A percentile compares a stretch with the other conserved stretches of the same genome.
These are phyloP conservation scores for Luvunga scandens DNA, from an alignment of 345 rosid species.

Conservation along the genomic window DNA sequence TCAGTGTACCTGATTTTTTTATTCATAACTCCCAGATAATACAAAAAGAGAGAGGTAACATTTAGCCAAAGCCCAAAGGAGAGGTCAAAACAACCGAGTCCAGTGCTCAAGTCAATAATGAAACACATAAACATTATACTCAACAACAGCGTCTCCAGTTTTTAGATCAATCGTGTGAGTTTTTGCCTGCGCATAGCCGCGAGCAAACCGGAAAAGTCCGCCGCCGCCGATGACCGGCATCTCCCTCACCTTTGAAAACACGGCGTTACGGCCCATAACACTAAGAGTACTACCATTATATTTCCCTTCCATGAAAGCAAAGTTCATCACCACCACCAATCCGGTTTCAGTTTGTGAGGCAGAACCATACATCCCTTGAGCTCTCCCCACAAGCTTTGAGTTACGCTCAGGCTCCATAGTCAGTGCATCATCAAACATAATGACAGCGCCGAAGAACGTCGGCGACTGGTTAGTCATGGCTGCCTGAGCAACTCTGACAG, in stretches of 20 bases:
- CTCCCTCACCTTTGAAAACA: constrained; percentile 17
- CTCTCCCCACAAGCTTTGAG: constrained; percentile 25
- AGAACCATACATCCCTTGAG: constrained; percentile 26
- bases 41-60: not conserved
- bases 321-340: constrained; percentile 28
- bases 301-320: constrained; percentile 30
- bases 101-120: constrained; percentile 17
- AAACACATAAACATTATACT: constrained; percentile 25
- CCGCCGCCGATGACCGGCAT: constrained; percentile 31
- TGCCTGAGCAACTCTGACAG: constrained; percentile 26
- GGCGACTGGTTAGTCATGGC: constrained; percentile 8
- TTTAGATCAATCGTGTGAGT: constrained; percentile 18
- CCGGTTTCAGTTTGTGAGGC: constrained; percentile 12
- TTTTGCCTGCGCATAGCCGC: constrained; percentile 31
- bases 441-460: constrained; percentile 16
- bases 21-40: no score
- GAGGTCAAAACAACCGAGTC: no score
- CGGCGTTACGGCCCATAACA: constrained; percentile 25
- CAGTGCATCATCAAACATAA: constrained; percentile 23
- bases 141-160: constrained; percentile 25
- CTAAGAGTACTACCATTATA: constrained; percentile 32
- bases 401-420: constrained; percentile 14
- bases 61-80: not conserved
- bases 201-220: constrained; percentile 28
- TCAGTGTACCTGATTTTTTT: no score